Evolutionary conservation across 345 rosid species (phyloP), one percentile per base, ranked within the genome.

Genomic region (Isatis tinctoria): DNA sequence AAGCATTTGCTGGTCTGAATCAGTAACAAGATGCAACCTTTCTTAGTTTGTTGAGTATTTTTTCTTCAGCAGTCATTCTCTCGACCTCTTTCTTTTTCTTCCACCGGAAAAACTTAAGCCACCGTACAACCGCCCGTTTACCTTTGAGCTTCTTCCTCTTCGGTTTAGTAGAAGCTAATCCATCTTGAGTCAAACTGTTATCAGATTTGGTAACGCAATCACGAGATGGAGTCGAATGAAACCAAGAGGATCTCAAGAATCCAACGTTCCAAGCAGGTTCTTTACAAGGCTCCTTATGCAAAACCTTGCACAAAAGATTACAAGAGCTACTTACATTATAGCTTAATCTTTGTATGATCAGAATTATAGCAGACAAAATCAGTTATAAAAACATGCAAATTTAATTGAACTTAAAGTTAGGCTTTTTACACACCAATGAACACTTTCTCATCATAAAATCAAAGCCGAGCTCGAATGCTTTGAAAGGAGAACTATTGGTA

Each of bases 41-140:
- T 57, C 75, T 85, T 73, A 95, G 78, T 76, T 95, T 95, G 85
- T 77, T 87, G 36, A 92, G 70, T 67, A 90, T 54, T 69, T 87
- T 92, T 78, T 95, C 96, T 80, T 92, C 98, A 3, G 81, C 62
- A 17, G 96, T 95, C 99, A 95, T 90, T 79, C 97, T 87, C 77
- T 85, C 89, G 35, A 78, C 83, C 43, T 89, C 96, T 83, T 87
- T 95, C 89, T 89, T 92, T 81, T 92, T 96, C 90, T 96, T 92
- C 88, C 90, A 90, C 74, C 97, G 84, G 81, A 95, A 88, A 80
- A 74, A 83, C 82, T 90, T 95, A 5, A 95, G 81, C 98, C 96
- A 92, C 82, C 88, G 84, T 12, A 90, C 94, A 30, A 92, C 92
- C 8, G 92, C 96, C n/a, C 97, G 82, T 72, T 92, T 92, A 28